These are phyloP conservation scores for Leersia perrieri DNA, from an alignment of 176 grass and related monocot genomes.

Conservation along the genomic window DNA sequence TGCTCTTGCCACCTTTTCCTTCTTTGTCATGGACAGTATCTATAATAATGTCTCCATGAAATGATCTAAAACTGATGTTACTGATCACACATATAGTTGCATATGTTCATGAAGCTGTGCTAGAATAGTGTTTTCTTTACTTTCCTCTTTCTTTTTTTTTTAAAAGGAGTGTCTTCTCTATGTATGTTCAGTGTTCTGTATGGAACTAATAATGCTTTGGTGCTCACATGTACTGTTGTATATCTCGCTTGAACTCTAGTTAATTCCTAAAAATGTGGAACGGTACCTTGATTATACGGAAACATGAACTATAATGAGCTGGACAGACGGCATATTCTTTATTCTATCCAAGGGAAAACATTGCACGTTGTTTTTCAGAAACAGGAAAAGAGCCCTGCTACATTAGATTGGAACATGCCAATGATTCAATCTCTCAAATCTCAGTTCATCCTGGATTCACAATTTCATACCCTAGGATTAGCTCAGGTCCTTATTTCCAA, in stretches of 20 bases:
- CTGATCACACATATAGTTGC: not conserved
- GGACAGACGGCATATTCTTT: not conserved
- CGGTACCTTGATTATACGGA: not conserved
- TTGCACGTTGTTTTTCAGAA: not conserved
- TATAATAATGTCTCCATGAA: not conserved
- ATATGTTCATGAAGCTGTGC: constrained; percentile 1
- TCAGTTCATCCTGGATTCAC: not conserved
- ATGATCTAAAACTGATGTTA: not conserved
- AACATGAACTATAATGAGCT: not conserved
- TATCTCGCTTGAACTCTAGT: not conserved
- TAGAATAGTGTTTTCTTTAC: not conserved
- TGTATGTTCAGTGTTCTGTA: not conserved
- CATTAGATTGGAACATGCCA: not conserved
- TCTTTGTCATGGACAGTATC: not conserved
- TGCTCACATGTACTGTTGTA: not conserved
- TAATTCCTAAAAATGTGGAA: not conserved
- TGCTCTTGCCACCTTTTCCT: not conserved
- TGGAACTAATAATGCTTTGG: not conserved
- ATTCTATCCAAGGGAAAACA: constrained; percentile 6
- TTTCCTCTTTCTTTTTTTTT: too few relatives aligned
- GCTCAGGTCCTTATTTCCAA: not conserved
- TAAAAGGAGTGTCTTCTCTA: too few relatives aligned
- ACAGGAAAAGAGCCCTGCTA: not conserved
- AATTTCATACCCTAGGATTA: not conserved
- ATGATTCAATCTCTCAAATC: not conserved